A percentile compares a stretch with the other conserved stretches of the same genome.
Conservation (phyloP, 768 basidiomycete species). For the Lyophyllum decastes region DNA sequence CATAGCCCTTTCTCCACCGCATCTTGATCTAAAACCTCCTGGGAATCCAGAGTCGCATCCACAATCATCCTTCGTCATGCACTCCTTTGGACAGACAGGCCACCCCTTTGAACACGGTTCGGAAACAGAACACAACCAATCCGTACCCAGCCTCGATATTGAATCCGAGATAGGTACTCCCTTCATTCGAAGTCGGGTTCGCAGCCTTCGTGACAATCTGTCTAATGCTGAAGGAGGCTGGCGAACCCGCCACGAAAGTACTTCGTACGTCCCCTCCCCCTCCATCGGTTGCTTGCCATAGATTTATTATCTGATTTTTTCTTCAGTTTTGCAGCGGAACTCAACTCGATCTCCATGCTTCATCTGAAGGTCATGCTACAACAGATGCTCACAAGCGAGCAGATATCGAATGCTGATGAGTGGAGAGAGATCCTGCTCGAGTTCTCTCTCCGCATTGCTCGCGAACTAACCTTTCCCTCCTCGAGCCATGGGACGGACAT, state of each 20-base stretch:
- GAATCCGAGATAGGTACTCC: conserved; percentile 76
- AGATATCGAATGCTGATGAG: conserved; percentile 78
- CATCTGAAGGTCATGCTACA: conserved; percentile 90
- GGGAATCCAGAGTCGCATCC: conserved; percentile 57
- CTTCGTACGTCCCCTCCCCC: conserved; percentile 76
- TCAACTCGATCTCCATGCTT: conserved; percentile 84
- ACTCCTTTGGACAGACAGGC: conserved; percentile 76
- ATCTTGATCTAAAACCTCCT: conserved; percentile 58
- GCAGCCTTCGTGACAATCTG: conserved; percentile 69
- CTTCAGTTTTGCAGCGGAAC: conserved; percentile 75
- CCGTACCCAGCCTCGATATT: conserved; percentile 79
- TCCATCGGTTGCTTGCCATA: background rate
- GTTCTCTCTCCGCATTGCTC: conserved; percentile 83
- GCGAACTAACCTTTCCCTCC: conserved; percentile 76
- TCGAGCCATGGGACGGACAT: conserved; percentile 88
- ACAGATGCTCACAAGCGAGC: conserved; percentile 84
- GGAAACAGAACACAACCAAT: too few relatives aligned
- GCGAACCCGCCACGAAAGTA: conserved; percentile 87
- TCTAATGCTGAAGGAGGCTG: conserved; percentile 68
- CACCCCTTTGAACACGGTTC: too few relatives aligned
- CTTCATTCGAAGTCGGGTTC: conserved; percentile 83
- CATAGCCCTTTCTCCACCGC: conserved; percentile 78
- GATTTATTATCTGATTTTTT: conserved; percentile 1
- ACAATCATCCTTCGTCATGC: conserved; percentile 86
- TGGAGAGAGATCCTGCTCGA: conserved; percentile 88